Evolutionary conservation across 192 early-diverging fungal species (phyloP), one percentile per base, ranked within the genome.

Genomic region (Umbelopsis vinacea): DNA sequence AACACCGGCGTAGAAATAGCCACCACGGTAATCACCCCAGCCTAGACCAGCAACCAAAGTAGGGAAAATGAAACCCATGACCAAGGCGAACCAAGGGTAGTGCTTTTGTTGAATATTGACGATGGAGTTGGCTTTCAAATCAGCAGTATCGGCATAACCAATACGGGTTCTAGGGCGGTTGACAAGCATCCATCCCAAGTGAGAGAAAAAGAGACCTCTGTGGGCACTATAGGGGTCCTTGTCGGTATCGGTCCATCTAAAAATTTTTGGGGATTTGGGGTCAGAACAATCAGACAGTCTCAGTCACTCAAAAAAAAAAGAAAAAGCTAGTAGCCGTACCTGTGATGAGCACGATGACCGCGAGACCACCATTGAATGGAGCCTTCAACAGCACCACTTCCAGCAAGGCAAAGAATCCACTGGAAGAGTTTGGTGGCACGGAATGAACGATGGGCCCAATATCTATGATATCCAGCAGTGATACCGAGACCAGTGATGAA

Each of bases 381-480:
- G 66, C 94, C 94, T 76, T 95, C 85, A 8, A 94, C 88, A 9
- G 94, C 89, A 46, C 90, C 90, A 19, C 88, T 84, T 52, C 91
- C 89, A 5, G 84, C 83, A n/a, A 92, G 69, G 19, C 84, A 79
- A 35, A 93, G 83, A n/a, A 89, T 79, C 26, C 89, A 79, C 70
- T 86, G 87, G 68, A 93, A 82, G 6, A 82, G 83, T 24, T 81
- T 82, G 8, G 83, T 84, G 46, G 91, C 93, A 35, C 73, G 85
- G 75, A 94, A 95, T 8, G 92, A 73, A 17, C 91, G 88, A 83
- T 95, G 94, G 26, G 92, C 80, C 92, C 92, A 95, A 48, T 90
- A 82, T 45, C 94, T 90, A 74, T 95, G 94, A 81, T 95, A 94
- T 38, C 93, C 94, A 68, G 92, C 93, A n/a, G 93, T 95, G 70